Conservation (phyloP, 768 basidiomycete genomes). For the Hemileccinum rubropunctum region DNA sequence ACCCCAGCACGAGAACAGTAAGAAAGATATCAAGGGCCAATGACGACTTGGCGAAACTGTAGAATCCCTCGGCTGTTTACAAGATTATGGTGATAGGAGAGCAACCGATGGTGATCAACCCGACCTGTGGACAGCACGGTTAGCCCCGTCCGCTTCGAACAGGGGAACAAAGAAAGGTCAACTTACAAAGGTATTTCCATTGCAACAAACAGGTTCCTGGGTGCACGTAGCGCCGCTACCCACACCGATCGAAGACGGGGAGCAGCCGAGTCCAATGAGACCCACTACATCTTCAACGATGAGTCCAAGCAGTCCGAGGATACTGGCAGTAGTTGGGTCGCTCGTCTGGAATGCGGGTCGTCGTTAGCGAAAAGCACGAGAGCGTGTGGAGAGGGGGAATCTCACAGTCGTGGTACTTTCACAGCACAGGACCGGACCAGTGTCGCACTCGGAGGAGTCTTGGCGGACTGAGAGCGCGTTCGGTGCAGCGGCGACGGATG, state of each 20-base stretch:
- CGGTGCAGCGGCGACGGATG: slow-evolving; percentile 8
- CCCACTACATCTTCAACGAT: neutral
- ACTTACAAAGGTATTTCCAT: slow-evolving; percentile 10
- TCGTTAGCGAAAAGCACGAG: neutral
- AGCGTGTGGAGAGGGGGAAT: too few species aligned
- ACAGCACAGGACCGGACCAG: slow-evolving; percentile 14
- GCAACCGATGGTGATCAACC: slow-evolving; percentile 13
- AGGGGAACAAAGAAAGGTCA: neutral
- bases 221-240: slow-evolving; percentile 7
- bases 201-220: slow-evolving; percentile 19
- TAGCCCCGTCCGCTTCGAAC: neutral
- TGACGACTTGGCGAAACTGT: neutral
- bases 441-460: slow-evolving; percentile 6
- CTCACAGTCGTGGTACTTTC: neutral
- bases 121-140: neutral
- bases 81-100: slow-evolving; percentile 1
- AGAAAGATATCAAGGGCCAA: too few species aligned
- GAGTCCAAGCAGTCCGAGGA: slow-evolving; percentile 1
- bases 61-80: neutral
- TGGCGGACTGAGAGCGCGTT: neutral
- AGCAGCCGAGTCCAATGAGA: slow-evolving; percentile 9
- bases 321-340: neutral
- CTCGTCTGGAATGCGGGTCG: neutral
- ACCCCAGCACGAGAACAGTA: too few species aligned
- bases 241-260: neutral